Base-by-base conservation (phyloP, 768 basidiomycete genomes). In the Amanita exitialis region DNA sequence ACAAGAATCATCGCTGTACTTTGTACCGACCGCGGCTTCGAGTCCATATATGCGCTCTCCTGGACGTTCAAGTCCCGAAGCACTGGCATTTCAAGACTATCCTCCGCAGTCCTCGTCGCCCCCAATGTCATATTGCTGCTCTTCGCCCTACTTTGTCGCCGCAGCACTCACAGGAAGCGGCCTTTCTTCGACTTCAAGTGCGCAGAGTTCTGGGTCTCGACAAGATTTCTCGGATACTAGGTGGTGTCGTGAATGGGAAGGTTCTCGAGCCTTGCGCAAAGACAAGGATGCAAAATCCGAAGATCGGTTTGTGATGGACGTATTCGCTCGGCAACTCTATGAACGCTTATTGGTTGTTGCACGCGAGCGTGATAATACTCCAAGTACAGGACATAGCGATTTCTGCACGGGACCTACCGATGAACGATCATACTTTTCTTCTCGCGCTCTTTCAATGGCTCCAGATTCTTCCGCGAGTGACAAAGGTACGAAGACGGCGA, bases 41-140 rank as follows among this genome's bases (percentile, higher is more conserved):
- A 34, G 49, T 50, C 49, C 38, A 41, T 50, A 50, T 50, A 50
- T 50, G 49, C 49, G 49, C 18, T 42, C 49, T 5, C 38, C 49
- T 6, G 21, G 37, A 9, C 37, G 21, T 23, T 49, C 48, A 2
- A 41, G 38, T 32, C 41, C 41, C 23, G 39, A n/a, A 20, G 36
- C 18, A 6, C 20, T 50, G 7, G 10, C 38, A 34, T 23, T 27
- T 10, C 37, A 50, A 21, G 21, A 25, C 3, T 34, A 18, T 50
- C 49, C 49, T 12, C 49, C 49, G 2, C 27, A 50, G 8, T 50
- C 49, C 15, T 50, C 49, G 25, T 50, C 49, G 21, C 49, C 49
- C 7, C 23, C 43, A 27, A 16, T 34, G 4, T 42, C 39, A 2
- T 50, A 36, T 27, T 39, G 37, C 15, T 25, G 47, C 16, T 49